phyloP scores from a whole-genome alignment of 768 basidiomycete genomes.

The Lentinus brumalis region DNA sequence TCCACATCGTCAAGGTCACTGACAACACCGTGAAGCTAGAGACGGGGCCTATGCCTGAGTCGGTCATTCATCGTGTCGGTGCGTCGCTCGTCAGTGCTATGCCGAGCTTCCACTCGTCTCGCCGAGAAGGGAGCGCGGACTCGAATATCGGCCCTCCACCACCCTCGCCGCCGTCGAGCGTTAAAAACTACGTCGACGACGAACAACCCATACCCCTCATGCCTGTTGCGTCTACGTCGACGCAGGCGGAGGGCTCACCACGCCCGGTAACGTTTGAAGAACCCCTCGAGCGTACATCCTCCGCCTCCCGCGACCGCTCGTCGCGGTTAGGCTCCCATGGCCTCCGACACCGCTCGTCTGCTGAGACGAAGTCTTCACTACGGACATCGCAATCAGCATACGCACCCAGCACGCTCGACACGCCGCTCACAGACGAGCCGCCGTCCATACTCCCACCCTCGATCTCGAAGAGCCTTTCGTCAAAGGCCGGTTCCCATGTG shows the following conservation, averaged over 20 bases:
- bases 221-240: conserved; percentile 21
- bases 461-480: conserved; percentile 8
- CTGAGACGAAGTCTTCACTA: conserved; percentile 48
- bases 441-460: conserved; percentile 27
- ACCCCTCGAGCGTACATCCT: conserved; percentile 33
- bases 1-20: conserved; percentile 58
- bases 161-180: conserved; percentile 54
- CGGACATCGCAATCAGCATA: conserved; percentile 31
- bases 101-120: conserved; percentile 7
- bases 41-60: conserved; percentile 36
- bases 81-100: conserved; percentile 30
- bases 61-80: conserved; percentile 38
- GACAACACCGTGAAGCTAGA: conserved; percentile 48
- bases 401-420: conserved; percentile 23
- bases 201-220: neutral
- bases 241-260: conserved; percentile 11
- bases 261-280: conserved; percentile 39
- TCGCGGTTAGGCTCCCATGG: conserved; percentile 31
- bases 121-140: conserved; percentile 17
- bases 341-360: conserved; percentile 48
- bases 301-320: conserved; percentile 32
- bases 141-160: conserved; percentile 54
- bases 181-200: conserved; percentile 25
- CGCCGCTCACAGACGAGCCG: conserved; percentile 26
- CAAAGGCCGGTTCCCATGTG: conserved; percentile 28